Base-by-base conservation (phyloP, 441 rosid genomes). In the Eruca vesicaria region DNA sequence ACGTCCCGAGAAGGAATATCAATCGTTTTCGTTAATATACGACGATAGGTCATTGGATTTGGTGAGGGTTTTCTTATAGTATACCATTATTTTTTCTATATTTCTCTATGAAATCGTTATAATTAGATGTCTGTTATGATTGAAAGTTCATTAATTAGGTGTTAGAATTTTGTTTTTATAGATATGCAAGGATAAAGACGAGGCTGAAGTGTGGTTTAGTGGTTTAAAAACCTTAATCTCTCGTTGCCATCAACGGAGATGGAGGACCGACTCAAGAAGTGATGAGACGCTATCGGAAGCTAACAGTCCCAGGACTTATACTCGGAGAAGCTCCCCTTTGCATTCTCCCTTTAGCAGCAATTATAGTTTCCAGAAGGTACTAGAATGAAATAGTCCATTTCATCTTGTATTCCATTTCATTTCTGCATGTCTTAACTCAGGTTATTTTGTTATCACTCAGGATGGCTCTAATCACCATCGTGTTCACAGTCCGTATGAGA, bases 151-250 rank as follows among this genome's bases (percentile, higher is more conserved):
- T 16, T 72, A 41, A 65, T 79, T 67, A 63, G 63, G 61, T 80
- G 29, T 52, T 66, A 56, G 67, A 45, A 63, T 58, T 60, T 73
- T 78, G 14, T n/a, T 71, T 67, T 78, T 55, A 74, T 84, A 88
- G 97, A 87, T 88, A 36, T 94, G 98, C 86, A 94, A 94, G 80
- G 97, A 94, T 80, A 94, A 94, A 85, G 97, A 92, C 81, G 98
- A 94, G 85, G 97, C 98, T 52, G 97, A 94, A 87, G 91, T 86
- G 74, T 95, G 98, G 99, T 91, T 95, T 87, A 93, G 91, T 82
- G 99, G 98, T 80, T 87, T 95, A 69, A 95, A 93, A 90, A 88
- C 99, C 75, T 84, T 95, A 69, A 81, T 95, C 79, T 87, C 96
- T 18, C 92, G 94, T 53, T 69, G 88, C 73, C 93, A 88, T 81